Percentiles rank a stretch among this genome's conserved stretches.
Conservation (phyloP, 2,329 filamentous ascomycete species). For the Colletotrichum cordylinicola region DNA sequence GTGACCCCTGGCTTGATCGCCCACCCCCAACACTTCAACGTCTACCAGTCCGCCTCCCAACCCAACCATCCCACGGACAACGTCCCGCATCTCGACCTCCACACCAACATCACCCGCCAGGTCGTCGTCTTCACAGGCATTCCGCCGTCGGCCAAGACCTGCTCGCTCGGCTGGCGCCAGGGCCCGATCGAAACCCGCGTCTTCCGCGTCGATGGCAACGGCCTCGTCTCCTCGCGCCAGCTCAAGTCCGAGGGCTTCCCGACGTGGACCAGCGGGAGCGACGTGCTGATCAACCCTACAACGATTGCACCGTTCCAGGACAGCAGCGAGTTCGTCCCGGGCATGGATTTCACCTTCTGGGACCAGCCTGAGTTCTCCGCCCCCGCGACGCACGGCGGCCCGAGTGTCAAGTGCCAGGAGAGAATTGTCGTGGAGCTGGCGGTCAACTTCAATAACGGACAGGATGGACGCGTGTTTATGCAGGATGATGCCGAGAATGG, state of each 20-base stretch:
- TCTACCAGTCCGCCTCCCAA: slow-evolving; percentile 6
- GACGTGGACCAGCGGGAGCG: not conserved
- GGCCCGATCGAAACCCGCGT: slow-evolving; percentile 40
- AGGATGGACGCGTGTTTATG: slow-evolving; percentile 2
- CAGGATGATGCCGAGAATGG: slow-evolving; percentile 12
- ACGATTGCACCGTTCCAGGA: not conserved
- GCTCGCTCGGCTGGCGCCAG: slow-evolving; percentile 35
- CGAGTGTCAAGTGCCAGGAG: not conserved
- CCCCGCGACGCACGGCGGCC: not conserved
- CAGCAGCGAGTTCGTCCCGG: not conserved
- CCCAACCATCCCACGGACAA: not conserved
- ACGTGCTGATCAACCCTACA: not conserved
- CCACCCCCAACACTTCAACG: slow-evolving; percentile 18
- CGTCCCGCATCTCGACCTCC: slow-evolving; percentile 28
- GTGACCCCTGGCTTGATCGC: not conserved
- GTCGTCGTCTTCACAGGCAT: slow-evolving; percentile 37
- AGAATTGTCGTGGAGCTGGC: slow-evolving; percentile 8
- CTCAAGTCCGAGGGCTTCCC: slow-evolving; percentile 6
- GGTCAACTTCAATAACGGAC: slow-evolving; percentile 1
- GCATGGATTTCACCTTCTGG: slow-evolving; percentile 11
- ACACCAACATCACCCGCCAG: slow-evolving; percentile 29
- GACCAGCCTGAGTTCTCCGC: not conserved
- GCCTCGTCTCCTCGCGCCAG: slow-evolving; percentile 21
- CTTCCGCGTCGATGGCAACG: slow-evolving; percentile 39
- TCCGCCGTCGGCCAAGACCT: slow-evolving; percentile 30